Evolutionary conservation across 2,329 filamentous ascomycete species (phyloP).

Genomic region (Paecilomyces dactylethromorphus): DNA sequence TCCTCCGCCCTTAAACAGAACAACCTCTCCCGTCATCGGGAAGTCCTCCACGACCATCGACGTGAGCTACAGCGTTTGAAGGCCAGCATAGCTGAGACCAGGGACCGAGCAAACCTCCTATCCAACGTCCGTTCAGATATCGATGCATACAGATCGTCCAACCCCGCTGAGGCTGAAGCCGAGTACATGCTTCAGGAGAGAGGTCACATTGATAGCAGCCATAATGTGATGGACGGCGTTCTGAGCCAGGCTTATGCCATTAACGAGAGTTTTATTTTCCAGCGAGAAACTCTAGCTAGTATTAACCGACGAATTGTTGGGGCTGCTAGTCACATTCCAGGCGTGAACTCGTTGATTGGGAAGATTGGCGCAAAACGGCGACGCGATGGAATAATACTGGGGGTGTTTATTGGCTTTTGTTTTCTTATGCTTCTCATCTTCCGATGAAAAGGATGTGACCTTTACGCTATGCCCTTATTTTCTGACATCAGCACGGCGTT

Average conservation of each 20-base stretch:
- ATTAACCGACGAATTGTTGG: constrained; percentile 87
- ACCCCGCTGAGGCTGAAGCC: constrained; percentile 76
- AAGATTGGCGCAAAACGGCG: constrained; percentile 93
- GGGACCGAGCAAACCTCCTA: constrained; percentile 83
- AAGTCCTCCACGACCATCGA: constrained; percentile 81
- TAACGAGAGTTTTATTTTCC: constrained; percentile 80
- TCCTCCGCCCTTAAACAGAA: constrained; percentile 95
- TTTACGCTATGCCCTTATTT: background rate
- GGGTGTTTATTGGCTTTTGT: constrained; percentile 83
- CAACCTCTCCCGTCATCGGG: constrained; percentile 84
- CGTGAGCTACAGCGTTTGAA: constrained; percentile 73
- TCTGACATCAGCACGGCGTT: constrained; percentile 6
- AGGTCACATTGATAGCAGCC: constrained; percentile 75
- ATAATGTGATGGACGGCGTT: constrained; percentile 82
- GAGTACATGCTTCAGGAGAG: constrained; percentile 97
- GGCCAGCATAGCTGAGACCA: constrained; percentile 65
- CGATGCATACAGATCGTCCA: constrained; percentile 74
- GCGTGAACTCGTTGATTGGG: constrained; percentile 83
- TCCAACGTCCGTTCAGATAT: constrained; percentile 90
- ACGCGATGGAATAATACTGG: constrained; percentile 90
- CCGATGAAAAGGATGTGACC: constrained; percentile 41
- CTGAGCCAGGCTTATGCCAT: constrained; percentile 94
- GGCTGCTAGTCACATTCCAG: constrained; percentile 85
- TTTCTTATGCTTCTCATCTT: constrained; percentile 81
- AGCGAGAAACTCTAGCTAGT: constrained; percentile 79